Evolutionary conservation across 148 eudicot genomes (phyloP).

Genomic region (Salicornia ramosissima): DNA sequence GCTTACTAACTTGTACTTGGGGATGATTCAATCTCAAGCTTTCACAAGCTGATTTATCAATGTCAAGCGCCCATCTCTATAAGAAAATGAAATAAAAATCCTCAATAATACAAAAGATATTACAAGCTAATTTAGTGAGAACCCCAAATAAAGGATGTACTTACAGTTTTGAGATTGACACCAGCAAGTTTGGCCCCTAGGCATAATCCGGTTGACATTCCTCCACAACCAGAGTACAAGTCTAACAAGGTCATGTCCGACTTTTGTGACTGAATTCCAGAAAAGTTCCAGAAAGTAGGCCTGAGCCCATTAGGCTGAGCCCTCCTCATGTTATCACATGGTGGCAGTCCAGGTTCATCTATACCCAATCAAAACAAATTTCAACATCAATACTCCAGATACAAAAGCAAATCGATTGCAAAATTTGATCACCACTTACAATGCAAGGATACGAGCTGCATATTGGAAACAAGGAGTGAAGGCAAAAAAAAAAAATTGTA

Average conservation of each 20-base stretch:
- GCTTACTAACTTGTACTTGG: constrained; percentile 57
- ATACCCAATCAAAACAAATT: constrained; percentile 16
- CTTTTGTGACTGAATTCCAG: constrained; percentile 21
- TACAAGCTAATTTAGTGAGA: neutral
- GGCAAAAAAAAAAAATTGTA: neutral
- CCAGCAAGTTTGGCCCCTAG: constrained; percentile 80
- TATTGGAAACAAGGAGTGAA: neutral
- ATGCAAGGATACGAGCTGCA: neutral
- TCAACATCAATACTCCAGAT: constrained; percentile 4
- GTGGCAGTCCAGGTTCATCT: constrained; percentile 30
- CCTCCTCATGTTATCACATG: constrained; percentile 24
- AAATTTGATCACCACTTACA: neutral
- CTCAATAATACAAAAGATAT: constrained; percentile 3
- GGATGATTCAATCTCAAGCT: constrained; percentile 92
- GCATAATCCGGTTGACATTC: constrained; percentile 95
- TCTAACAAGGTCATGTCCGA: constrained; percentile 63
- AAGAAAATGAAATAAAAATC: constrained; percentile 7
- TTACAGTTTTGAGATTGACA: constrained; percentile 70
- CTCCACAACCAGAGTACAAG: constrained; percentile 93
- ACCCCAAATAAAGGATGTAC: neutral
- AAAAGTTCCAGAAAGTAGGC: constrained; percentile 22
- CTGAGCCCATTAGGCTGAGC: constrained; percentile 20
- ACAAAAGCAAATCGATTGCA: neutral
- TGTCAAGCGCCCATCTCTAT: constrained; percentile 93
- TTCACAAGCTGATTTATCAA: constrained; percentile 63